phyloP scores from a whole-genome alignment of 345 rosid species.

The Ceriops tagal region DNA sequence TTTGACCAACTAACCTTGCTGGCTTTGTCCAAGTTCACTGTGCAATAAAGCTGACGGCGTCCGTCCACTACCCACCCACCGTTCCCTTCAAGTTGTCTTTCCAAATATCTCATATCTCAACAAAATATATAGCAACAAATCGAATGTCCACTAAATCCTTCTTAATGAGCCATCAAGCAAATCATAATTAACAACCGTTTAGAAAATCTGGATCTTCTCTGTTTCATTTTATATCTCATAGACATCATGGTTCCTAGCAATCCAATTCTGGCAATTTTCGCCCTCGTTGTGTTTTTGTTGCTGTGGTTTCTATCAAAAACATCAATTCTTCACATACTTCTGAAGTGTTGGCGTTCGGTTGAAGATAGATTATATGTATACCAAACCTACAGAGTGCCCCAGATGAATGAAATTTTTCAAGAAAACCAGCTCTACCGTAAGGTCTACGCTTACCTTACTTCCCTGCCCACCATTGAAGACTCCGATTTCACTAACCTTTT shows the following conservation, averaged over 20 bases:
- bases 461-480: constrained; percentile 21
- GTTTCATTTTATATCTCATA: background rate
- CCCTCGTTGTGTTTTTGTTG: constrained; percentile 1
- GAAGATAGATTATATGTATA: constrained; percentile 18
- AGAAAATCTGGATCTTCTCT: background rate
- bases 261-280: background rate
- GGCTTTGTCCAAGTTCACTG: background rate
- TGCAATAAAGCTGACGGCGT: background rate
- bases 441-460: constrained; percentile 20
- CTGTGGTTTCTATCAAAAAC: constrained; percentile 12
- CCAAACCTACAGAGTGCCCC: constrained; percentile 24
- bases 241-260: constrained; percentile 6
- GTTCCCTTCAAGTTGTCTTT: background rate
- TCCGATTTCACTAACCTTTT: constrained; percentile 21
- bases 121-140: too few relatives aligned
- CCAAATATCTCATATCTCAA: too few relatives aligned
- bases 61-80: background rate
- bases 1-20: constrained; percentile 1
- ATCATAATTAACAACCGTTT: too few relatives aligned
- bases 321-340: constrained; percentile 16
- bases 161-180: too few relatives aligned
- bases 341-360: constrained; percentile 7
- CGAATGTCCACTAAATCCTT: too few relatives aligned
- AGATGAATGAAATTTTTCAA: constrained; percentile 16
- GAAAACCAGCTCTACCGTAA: constrained; percentile 14